Conservation (phyloP, 78 protist species). For the Planoprotostelium fungivorum region DNA sequence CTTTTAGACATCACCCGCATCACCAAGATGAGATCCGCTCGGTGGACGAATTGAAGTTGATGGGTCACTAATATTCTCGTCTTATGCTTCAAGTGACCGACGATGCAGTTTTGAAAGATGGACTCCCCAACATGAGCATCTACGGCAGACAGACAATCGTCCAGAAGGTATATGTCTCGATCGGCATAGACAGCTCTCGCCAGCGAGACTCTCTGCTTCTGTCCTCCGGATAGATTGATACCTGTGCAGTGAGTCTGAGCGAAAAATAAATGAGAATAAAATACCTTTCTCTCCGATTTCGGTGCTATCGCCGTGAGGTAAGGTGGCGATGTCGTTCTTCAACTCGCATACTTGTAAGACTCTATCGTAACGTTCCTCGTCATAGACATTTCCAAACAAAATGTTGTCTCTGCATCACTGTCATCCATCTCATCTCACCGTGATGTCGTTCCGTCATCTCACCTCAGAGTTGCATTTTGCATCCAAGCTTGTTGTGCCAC, state of each 20-base stretch:
- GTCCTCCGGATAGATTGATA: conserved; percentile 93
- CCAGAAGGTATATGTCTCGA: conserved; percentile 79
- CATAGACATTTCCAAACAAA: conserved; percentile 63
- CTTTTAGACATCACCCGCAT: neutral
- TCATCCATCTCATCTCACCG: neutral
- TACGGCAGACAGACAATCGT: conserved; percentile 81
- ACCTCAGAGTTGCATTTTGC: conserved; percentile 76
- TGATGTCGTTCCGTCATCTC: neutral
- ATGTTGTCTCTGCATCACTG: conserved; percentile 68
- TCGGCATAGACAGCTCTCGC: conserved; percentile 92
- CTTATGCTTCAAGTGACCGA: conserved; percentile 39
- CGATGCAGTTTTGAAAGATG: conserved; percentile 52
- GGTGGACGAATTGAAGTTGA: conserved; percentile 42
- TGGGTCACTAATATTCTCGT: conserved; percentile 85
- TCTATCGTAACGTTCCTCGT: conserved; percentile 24
- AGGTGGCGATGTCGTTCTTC: conserved; percentile 56
- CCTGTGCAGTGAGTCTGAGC: neutral
- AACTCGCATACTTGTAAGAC: conserved; percentile 78
- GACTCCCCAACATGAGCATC: conserved; percentile 83
- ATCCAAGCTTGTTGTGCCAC: conserved; percentile 93
- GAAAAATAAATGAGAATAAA: neutral
- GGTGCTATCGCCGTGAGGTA: conserved; percentile 84
- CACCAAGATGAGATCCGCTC: conserved; percentile 28
- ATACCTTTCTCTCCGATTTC: conserved; percentile 97
- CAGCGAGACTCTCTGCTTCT: conserved; percentile 89